A percentile compares a stretch with the other conserved stretches of the same genome.
Evolutionary conservation across 805 yeast species (phyloP).

Genomic region (Cyberlindnera sargentensis): DNA sequence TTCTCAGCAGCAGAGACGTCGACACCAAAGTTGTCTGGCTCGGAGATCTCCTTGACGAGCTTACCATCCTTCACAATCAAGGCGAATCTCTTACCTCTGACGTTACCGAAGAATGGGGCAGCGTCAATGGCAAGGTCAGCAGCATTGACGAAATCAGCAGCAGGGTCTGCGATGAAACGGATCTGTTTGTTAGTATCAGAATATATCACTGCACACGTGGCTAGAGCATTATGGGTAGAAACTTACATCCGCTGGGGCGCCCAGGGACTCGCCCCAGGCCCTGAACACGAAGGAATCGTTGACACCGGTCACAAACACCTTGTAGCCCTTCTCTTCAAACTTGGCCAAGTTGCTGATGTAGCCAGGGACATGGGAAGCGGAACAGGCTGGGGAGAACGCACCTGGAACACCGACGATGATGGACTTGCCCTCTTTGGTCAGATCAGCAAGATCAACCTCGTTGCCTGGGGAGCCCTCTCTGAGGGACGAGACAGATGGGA

Average conservation of each 20-base stretch:
- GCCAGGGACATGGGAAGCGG: constrained; percentile 70
- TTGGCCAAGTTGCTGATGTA: constrained; percentile 44
- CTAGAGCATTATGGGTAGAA: too few species aligned
- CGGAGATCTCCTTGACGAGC: constrained; percentile 59
- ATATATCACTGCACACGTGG: too few species aligned
- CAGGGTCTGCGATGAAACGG: constrained; percentile 72
- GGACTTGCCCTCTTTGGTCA: constrained; percentile 39
- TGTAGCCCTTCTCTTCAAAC: constrained; percentile 61
- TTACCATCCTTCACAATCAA: constrained; percentile 68
- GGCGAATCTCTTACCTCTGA: constrained; percentile 71
- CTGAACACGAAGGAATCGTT: constrained; percentile 82
- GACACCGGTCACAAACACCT: constrained; percentile 65
- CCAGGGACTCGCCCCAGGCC: constrained; percentile 56
- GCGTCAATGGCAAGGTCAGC: constrained; percentile 74
- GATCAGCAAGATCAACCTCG: constrained; percentile 45
- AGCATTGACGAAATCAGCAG: constrained; percentile 59
- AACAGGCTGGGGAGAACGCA: constrained; percentile 78
- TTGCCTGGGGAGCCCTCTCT: constrained; percentile 61
- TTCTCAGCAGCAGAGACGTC: constrained; percentile 38
- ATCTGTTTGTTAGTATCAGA: constrained; percentile 20
- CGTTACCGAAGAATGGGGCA: constrained; percentile 64
- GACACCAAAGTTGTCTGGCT: constrained; percentile 75
- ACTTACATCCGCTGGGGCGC: constrained; percentile 17
- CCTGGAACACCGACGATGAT: constrained; percentile 62
- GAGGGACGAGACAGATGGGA: constrained; percentile 51